phyloP scores from a whole-genome alignment of 2,329 filamentous ascomycete genomes.

The Penicillium sp. region DNA sequence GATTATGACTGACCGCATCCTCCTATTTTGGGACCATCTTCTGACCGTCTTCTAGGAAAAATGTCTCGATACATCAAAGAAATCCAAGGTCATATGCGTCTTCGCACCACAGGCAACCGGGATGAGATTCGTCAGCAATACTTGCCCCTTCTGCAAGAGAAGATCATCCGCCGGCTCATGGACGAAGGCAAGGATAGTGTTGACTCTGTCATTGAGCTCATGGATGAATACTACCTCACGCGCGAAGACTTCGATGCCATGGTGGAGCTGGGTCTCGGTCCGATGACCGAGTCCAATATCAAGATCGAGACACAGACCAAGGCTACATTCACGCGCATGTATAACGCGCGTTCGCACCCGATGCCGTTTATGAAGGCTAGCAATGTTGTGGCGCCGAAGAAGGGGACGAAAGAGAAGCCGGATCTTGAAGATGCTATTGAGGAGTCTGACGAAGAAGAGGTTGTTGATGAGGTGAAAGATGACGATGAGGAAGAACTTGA shows the following conservation, averaged over 20 bases:
- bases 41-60: constrained; percentile 47
- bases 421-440: constrained; percentile 97
- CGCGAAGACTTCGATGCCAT: constrained; percentile 94
- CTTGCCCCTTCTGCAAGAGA: constrained; percentile 81
- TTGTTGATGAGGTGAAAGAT: constrained; percentile 56
- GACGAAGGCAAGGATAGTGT: constrained; percentile 80
- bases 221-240: constrained; percentile 96
- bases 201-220: constrained; percentile 81
- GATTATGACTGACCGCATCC: constrained; percentile 9
- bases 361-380: constrained; percentile 95
- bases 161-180: constrained; percentile 73
- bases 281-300: constrained; percentile 73
- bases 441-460: constrained; percentile 76
- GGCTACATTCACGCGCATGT: constrained; percentile 83
- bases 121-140: constrained; percentile 96
- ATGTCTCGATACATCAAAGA: constrained; percentile 83
- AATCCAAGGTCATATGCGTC: constrained; percentile 94
- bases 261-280: constrained; percentile 84
- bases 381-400: constrained; percentile 72
- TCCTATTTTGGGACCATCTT: background rate
- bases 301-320: constrained; percentile 86
- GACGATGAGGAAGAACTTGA: constrained; percentile 73
- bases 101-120: constrained; percentile 84
- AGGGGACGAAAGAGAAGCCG: constrained; percentile 72
- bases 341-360: constrained; percentile 84